Evolutionary conservation across 2,329 filamentous ascomycete genomes (phyloP), one percentile per base, ranked within the genome.

Genomic region (Pochonia chlamydosporia): DNA sequence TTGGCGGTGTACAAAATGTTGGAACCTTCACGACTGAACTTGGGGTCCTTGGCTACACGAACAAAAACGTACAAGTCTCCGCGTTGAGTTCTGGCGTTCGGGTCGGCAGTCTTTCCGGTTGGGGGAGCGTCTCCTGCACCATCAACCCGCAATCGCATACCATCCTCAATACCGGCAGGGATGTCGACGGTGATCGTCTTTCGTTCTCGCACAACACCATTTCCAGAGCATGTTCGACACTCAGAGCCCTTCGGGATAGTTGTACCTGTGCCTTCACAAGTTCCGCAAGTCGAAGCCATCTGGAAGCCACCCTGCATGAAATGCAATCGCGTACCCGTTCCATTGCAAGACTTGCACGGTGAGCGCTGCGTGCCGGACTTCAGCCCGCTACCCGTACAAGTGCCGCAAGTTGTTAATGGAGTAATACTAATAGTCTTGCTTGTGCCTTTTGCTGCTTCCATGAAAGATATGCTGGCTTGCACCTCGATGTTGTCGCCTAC

Each of bases 401-500:
- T 90, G 54, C 82, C 81, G 62, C 93, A 99, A 51, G 85, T 74
- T 18, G 85, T 82, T 57, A 95, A 70, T 1, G 93, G 92, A 8
- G 85, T 89, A 56, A 96, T 87, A 55, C 77, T 81, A 49, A 99
- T 88, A n/a, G 90, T 86, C 69, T 96, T 95, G 60, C 75, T 84
- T 7, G 86, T 85, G 30, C 93, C 93, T 68, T 95, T 96, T 9
- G 93, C 93, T 6, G 93, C 89, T 63, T 99, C 93, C 82, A 93
- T 87, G 67, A 99, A 99, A 0, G 87, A 90, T 57, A 99, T 92
- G 63, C 81, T 93, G 43, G 89, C 84, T 67, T 96, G 89, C 21
- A 96, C 87, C 65, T 97, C 92, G 59, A 99, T 96, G 64, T 95
- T 90, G 54, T 97, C 90, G 51, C 93, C 93, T n/a, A 96, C 85